Evolutionary conservation across 2,329 filamentous ascomycete species (phyloP).

Genomic region (Chaetomium sp.): DNA sequence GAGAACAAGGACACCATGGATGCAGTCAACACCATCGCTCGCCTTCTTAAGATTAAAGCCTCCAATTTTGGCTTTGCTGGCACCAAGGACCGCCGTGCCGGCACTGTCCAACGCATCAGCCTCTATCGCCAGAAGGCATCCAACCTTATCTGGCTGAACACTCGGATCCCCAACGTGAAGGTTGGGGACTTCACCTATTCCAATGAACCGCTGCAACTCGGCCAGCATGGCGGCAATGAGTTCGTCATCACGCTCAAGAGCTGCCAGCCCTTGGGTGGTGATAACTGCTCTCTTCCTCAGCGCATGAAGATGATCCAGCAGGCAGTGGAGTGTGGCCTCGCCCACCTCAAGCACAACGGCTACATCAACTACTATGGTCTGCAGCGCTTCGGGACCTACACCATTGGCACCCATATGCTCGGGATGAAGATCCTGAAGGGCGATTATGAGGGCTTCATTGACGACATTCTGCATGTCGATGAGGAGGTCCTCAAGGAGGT

Average conservation of each 20-base stretch:
- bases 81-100: constrained; percentile 87
- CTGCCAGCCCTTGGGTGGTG: constrained; percentile 61
- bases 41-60: constrained; percentile 71
- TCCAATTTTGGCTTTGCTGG: constrained; percentile 77
- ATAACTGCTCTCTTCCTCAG: constrained; percentile 50
- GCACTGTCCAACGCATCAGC: constrained; percentile 81
- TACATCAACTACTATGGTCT: constrained; percentile 98
- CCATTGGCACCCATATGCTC: constrained; percentile 80
- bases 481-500: constrained; percentile 61
- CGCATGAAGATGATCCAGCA: constrained; percentile 48
- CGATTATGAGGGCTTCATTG: constrained; percentile 78
- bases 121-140: constrained; percentile 55
- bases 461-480: constrained; percentile 74
- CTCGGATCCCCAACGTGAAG: constrained; percentile 62
- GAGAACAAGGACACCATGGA: constrained; percentile 98
- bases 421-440: constrained; percentile 82
- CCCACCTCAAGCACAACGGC: constrained; percentile 69
- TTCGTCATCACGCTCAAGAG: constrained; percentile 91
- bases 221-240: constrained; percentile 85
- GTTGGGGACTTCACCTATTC: constrained; percentile 83
- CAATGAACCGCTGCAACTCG: constrained; percentile 72
- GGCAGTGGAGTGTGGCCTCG: constrained; percentile 61
- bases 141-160: constrained; percentile 66
- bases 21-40: constrained; percentile 74
- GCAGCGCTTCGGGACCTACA: constrained; percentile 92